Evolutionary conservation across 2,329 filamentous ascomycete species (phyloP).

Genomic region (Pestalotiopsis sp.): DNA sequence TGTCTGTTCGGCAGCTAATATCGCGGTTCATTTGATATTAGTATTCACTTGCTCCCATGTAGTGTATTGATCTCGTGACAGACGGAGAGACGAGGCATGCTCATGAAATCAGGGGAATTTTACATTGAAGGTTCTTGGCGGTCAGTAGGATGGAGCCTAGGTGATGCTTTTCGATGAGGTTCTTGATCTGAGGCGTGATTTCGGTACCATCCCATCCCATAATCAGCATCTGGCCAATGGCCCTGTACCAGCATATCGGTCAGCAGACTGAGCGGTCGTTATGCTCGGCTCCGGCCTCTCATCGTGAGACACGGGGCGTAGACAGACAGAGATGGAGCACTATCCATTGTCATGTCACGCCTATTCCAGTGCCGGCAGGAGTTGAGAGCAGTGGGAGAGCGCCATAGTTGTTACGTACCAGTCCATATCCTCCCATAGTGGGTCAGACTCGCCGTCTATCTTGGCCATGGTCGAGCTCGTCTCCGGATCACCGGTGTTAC

Average conservation of each 20-base stretch:
- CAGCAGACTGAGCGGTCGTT: conserved; percentile 17
- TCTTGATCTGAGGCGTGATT: conserved; percentile 79
- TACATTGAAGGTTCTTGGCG: conserved; percentile 84
- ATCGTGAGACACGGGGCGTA: background rate
- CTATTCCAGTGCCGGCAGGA: background rate
- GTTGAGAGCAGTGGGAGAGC: background rate
- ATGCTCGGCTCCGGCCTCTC: background rate
- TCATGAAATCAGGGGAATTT: conserved; percentile 24
- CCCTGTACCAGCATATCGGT: conserved; percentile 45
- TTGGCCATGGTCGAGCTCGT: conserved; percentile 33
- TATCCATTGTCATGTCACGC: background rate
- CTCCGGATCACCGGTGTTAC: conserved; percentile 27
- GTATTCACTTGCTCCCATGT: background rate
- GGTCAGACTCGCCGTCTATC: conserved; percentile 52
- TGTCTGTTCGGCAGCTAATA: conserved; percentile 82
- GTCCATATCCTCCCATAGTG: conserved; percentile 74
- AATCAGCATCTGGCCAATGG: conserved; percentile 75
- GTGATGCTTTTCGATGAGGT: conserved; percentile 80
- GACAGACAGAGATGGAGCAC: background rate
- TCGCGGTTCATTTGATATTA: background rate
- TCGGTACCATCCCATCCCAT: conserved; percentile 86
- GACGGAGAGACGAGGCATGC: background rate
- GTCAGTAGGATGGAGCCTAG: conserved; percentile 85
- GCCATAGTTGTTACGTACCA: conserved; percentile 54
- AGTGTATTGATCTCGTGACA: background rate